Conservation (phyloP, 2,329 filamentous ascomycete species). For the Penicillium concentricum region DNA sequence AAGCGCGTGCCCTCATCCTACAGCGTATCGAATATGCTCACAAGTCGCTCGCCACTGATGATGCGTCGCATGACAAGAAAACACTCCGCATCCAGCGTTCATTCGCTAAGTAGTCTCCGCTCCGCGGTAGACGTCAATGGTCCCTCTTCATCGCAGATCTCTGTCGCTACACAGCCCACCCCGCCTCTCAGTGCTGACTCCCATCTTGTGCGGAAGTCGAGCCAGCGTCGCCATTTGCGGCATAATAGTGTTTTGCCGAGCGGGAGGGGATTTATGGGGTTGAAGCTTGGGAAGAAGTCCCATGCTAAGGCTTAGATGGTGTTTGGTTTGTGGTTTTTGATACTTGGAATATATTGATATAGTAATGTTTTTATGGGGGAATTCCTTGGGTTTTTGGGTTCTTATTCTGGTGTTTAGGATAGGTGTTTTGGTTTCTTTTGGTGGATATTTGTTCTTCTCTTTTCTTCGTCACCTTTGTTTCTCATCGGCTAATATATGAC, state of each 20-base stretch:
- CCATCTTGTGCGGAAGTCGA: slow-evolving; percentile 12
- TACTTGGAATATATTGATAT: neutral
- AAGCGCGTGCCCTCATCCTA: slow-evolving; percentile 24
- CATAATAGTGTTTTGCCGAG: slow-evolving; percentile 18
- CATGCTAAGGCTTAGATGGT: slow-evolving; percentile 12
- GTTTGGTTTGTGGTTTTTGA: neutral
- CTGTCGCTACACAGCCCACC: slow-evolving; percentile 3
- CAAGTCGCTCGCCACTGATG: slow-evolving; percentile 22
- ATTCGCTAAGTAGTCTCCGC: slow-evolving; percentile 31
- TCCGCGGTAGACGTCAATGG: slow-evolving; percentile 26
- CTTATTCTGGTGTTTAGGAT: neutral
- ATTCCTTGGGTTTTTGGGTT: neutral
- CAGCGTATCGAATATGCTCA: slow-evolving; percentile 25
- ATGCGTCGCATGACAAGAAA: slow-evolving; percentile 30
- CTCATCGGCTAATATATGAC: neutral
- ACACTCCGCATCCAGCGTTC: slow-evolving; percentile 26
- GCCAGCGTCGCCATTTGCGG: slow-evolving; percentile 17
- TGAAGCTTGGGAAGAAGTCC: slow-evolving; percentile 23
- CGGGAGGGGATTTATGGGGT: slow-evolving; percentile 22
- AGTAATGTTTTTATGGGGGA: neutral
- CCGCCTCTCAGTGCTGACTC: slow-evolving; percentile 1
- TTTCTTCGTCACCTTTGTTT: neutral
- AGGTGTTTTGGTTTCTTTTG: neutral
- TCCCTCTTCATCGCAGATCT: slow-evolving; percentile 3
- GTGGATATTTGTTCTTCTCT: neutral